Conservation (phyloP, 78 protist species). For the Protostelium mycophagum region DNA sequence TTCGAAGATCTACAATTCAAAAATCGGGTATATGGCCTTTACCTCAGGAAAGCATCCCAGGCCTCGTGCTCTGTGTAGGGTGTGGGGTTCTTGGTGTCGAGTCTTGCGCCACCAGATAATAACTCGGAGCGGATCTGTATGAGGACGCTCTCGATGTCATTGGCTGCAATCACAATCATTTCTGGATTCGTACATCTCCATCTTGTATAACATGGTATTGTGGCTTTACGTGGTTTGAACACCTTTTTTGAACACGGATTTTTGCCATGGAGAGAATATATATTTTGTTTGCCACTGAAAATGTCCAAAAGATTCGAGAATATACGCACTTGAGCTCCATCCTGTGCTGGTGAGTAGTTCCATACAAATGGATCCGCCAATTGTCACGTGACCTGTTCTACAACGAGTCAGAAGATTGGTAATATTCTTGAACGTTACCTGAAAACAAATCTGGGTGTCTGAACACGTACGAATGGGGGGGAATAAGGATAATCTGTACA, state of each 20-base stretch:
- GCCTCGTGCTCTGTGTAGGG: conserved; percentile 33
- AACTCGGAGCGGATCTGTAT: conserved; percentile 4
- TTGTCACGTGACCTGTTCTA: conserved; percentile 69
- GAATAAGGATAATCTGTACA: conserved; percentile 15
- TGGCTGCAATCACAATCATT: neutral
- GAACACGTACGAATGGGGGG: conserved; percentile 65
- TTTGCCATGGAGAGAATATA: too few species aligned
- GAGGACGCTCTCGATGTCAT: conserved; percentile 7
- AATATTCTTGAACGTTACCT: neutral
- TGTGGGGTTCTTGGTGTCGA: neutral
- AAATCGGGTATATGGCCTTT: too few species aligned
- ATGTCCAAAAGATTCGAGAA: neutral
- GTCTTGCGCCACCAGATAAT: conserved; percentile 5
- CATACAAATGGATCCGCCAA: conserved; percentile 70
- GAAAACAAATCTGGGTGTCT: conserved; percentile 35
- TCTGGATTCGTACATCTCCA: neutral
- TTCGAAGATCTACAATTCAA: too few species aligned
- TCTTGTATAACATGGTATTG: too few species aligned
- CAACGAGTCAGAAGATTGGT: conserved; percentile 16
- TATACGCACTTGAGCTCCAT: conserved; percentile 32
- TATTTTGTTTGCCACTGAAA: neutral
- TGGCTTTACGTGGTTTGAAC: too few species aligned
- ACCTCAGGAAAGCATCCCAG: conserved; percentile 1
- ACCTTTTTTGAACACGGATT: too few species aligned
- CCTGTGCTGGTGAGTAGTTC: conserved; percentile 51